Evolutionary conservation across 495 filamentous ascomycete genomes (phyloP).

Genomic region (Tuber brumale): DNA sequence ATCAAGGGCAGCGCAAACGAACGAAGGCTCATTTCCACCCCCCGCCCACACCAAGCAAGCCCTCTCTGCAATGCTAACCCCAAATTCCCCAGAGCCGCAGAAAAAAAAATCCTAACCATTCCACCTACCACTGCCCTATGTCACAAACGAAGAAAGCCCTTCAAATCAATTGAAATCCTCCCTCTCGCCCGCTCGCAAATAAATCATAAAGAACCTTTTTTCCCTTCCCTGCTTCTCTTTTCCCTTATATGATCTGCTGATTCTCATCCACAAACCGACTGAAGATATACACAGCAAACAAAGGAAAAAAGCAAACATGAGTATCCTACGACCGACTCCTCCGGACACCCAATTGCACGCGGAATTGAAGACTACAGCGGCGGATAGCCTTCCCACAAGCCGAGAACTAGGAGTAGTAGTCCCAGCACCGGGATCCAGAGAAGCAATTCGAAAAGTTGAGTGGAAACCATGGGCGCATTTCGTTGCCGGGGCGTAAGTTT

Average conservation of each 20-base stretch:
- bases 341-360: neutral
- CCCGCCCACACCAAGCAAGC: neutral
- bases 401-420: constrained; percentile 37
- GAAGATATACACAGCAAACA: constrained; percentile 1
- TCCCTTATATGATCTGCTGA: neutral
- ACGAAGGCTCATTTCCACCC: neutral
- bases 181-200: neutral
- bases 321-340: neutral
- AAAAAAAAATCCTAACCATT: neutral
- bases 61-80: neutral
- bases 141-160: neutral
- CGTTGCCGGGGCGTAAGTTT: constrained; percentile 72
- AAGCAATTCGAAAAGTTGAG: constrained; percentile 18
- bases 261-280: neutral
- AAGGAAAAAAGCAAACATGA: constrained; percentile 1
- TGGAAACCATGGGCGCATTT: constrained; percentile 81
- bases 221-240: neutral
- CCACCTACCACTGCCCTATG: neutral
- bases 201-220: neutral
- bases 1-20: neutral
- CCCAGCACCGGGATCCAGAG: constrained; percentile 24
- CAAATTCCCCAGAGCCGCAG: neutral
- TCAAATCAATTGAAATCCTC: neutral
- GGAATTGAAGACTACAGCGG: constrained; percentile 16
- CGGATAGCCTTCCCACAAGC: constrained; percentile 38